Evolutionary conservation across 1,284 basidiomycete genomes (phyloP).

Genomic region (Cutaneotrichosporon sp.): DNA sequence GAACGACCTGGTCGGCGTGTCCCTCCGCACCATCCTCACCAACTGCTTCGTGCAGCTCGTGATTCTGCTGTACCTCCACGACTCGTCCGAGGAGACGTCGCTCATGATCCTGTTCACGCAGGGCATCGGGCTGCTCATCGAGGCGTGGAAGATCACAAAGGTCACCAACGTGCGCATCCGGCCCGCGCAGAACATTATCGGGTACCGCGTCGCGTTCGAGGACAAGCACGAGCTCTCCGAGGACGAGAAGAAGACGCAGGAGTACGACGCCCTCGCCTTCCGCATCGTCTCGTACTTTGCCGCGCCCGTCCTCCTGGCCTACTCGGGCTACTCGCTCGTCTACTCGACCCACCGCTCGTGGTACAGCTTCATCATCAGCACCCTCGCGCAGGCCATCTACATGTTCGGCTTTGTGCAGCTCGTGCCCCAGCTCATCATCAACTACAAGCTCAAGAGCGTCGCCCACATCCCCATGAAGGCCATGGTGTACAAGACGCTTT

Average conservation of each 20-base stretch:
- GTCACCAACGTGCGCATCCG: conserved; percentile 79
- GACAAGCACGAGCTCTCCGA: conserved; percentile 92
- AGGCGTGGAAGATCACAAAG: conserved; percentile 87
- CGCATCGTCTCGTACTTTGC: conserved; percentile 83
- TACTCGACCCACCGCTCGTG: conserved; percentile 75
- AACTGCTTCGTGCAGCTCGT: conserved; percentile 90
- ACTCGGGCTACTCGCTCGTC: conserved; percentile 76
- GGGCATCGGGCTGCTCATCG: conserved; percentile 82
- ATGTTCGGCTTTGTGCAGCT: conserved; percentile 98
- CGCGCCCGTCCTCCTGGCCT: conserved; percentile 78
- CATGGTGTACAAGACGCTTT: conserved; percentile 86
- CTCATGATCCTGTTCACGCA: conserved; percentile 94
- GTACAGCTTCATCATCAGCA: conserved; percentile 90
- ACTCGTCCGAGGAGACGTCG: conserved; percentile 89
- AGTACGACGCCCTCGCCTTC: conserved; percentile 62
- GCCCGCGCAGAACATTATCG: conserved; percentile 65
- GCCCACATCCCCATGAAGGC: conserved; percentile 71
- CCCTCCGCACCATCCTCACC: conserved; percentile 72
- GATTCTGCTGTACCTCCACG: conserved; percentile 88
- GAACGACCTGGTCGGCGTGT: conserved; percentile 59
- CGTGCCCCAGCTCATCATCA: conserved; percentile 83
- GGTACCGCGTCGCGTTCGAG: conserved; percentile 78
- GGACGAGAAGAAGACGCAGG: conserved; percentile 97
- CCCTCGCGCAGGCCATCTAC: conserved; percentile 54
- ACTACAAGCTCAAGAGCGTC: conserved; percentile 86